Conservation (phyloP, 352 stramenopile species). For the Phytopythium delawarense region DNA sequence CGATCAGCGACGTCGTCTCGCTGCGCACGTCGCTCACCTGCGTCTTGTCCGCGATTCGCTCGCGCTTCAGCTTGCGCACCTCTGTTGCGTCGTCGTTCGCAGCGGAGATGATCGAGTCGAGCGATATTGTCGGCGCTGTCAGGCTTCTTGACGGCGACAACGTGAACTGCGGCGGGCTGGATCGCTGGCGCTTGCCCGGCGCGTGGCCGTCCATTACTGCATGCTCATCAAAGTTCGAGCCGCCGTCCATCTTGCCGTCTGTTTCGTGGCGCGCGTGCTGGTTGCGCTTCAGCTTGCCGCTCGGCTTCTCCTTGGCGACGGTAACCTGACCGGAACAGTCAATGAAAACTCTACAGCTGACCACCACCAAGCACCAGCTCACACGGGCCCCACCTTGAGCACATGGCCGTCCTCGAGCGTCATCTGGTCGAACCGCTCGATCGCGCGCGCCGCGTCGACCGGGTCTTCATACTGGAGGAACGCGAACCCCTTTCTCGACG, state of each 20-base stretch:
- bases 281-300: conserved; percentile 64
- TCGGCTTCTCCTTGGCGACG: conserved; percentile 48
- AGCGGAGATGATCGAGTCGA: neutral
- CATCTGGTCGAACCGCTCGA: conserved; percentile 58
- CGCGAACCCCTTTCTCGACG: conserved; percentile 49
- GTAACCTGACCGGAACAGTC: conserved; percentile 40
- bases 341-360: neutral
- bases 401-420: conserved; percentile 65
- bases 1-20: neutral
- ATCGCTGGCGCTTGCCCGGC: conserved; percentile 60
- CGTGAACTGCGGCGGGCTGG: conserved; percentile 28
- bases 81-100: neutral
- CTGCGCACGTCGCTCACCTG: neutral
- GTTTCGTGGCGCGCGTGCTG: conserved; percentile 43
- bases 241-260: conserved; percentile 23
- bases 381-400: conserved; percentile 42
- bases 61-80: neutral
- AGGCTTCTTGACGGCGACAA: neutral
- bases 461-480: conserved; percentile 74
- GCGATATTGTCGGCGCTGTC: neutral
- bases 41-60: neutral
- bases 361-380: neutral
- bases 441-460: conserved; percentile 36
- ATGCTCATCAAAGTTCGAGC: conserved; percentile 16
- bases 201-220: conserved; percentile 22